Percentiles rank a stretch among this genome's conserved stretches.
phyloP scores from a whole-genome alignment of 495 filamentous ascomycete genomes.

The Neohortaea acidophila region DNA sequence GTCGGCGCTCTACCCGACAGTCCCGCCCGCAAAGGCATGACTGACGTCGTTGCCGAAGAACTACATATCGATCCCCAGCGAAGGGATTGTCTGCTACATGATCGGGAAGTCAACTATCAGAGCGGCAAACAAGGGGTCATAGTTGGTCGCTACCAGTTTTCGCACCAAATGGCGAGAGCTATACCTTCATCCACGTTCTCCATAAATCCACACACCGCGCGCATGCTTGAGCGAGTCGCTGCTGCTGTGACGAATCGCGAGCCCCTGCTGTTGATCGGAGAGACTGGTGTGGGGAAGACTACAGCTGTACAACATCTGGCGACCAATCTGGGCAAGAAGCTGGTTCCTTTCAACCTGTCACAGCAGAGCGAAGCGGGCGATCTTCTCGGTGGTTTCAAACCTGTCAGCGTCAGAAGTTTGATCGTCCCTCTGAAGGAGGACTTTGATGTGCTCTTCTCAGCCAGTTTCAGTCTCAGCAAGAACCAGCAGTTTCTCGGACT shows the following conservation, averaged over 20 bases:
- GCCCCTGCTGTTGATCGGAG: constrained; percentile 83
- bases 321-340: constrained; percentile 58
- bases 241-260: constrained; percentile 69
- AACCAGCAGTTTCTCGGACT: constrained; percentile 75
- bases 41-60: constrained; percentile 58
- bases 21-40: constrained; percentile 43
- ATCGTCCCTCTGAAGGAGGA: constrained; percentile 83
- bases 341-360: constrained; percentile 84
- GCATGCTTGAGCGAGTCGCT: constrained; percentile 70
- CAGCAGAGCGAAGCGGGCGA: constrained; percentile 95
- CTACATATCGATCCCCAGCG: constrained; percentile 73
- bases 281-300: constrained; percentile 97
- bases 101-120: constrained; percentile 31
- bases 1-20: constrained; percentile 58
- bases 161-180: not conserved
- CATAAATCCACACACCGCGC: constrained; percentile 52
- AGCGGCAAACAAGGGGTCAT: constrained; percentile 42
- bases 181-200: constrained; percentile 43
- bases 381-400: constrained; percentile 88
- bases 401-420: constrained; percentile 73
- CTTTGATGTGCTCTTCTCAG: constrained; percentile 75
- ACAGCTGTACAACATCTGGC: constrained; percentile 88
- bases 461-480: constrained; percentile 69
- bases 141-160: constrained; percentile 13
- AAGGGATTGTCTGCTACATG: constrained; percentile 29